Evolutionary conservation across 2,329 filamentous ascomycete genomes (phyloP).

Genomic region (Venturia pyrina): DNA sequence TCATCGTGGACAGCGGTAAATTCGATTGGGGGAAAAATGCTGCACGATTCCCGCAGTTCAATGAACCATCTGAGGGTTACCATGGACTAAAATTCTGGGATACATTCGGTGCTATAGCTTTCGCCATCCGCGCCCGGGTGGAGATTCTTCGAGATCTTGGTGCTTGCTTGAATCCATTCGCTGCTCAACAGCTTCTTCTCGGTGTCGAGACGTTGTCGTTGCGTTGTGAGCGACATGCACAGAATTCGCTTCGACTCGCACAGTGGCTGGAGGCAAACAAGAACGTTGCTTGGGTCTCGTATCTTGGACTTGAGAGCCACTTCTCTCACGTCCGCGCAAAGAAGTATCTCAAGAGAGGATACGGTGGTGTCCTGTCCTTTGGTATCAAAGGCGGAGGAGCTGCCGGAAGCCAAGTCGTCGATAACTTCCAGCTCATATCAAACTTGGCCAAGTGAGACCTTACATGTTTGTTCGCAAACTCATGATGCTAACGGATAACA

Average conservation of each 20-base stretch:
- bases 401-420: constrained; percentile 82
- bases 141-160: constrained; percentile 87
- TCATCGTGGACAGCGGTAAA: constrained; percentile 79
- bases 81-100: constrained; percentile 93
- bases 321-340: constrained; percentile 69
- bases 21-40: constrained; percentile 88
- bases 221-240: constrained; percentile 74
- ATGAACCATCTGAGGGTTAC: constrained; percentile 79
- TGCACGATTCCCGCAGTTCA: constrained; percentile 83
- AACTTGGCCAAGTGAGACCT: constrained; percentile 69
- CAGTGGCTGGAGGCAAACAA: constrained; percentile 73
- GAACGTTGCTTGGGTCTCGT: constrained; percentile 87
- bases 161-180: constrained; percentile 76
- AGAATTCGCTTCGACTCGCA: constrained; percentile 72
- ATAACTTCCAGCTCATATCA: constrained; percentile 88
- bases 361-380: constrained; percentile 84
- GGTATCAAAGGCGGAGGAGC: constrained; percentile 80
- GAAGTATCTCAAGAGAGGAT: constrained; percentile 76
- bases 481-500: constrained; percentile 15
- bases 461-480: neutral
- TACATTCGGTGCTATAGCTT: constrained; percentile 74
- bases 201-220: constrained; percentile 85
- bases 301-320: constrained; percentile 79
- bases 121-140: constrained; percentile 75
- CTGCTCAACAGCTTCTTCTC: constrained; percentile 80